These are phyloP conservation scores for Neurospora sp. DNA, from an alignment of 495 filamentous ascomycete species.

Conservation along the genomic window DNA sequence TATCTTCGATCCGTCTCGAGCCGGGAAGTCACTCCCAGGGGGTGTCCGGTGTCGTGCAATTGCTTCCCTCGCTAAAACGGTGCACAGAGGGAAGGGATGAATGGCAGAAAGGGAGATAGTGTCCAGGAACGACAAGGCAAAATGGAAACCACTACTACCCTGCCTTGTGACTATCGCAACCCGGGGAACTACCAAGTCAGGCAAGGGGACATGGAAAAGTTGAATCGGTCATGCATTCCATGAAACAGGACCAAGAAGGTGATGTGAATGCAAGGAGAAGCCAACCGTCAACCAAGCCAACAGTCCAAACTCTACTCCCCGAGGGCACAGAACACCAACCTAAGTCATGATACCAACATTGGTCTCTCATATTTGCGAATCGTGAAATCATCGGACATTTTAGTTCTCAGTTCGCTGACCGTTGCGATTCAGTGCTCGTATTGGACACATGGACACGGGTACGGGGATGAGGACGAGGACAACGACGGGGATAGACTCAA, in stretches of 20 bases:
- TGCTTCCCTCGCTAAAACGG: not conserved
- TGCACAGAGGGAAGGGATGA: not conserved
- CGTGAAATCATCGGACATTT: not conserved
- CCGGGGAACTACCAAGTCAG: not conserved
- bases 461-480: not conserved
- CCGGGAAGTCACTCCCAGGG: not conserved
- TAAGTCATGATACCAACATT: not conserved
- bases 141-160: not conserved
- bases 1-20: not conserved
- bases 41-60: not conserved
- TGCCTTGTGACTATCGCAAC: not conserved
- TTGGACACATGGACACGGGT: not conserved
- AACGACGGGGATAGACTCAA: not conserved
- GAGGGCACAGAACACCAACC: not conserved
- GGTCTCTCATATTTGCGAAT: not conserved
- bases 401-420: not conserved
- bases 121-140: not conserved
- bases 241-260: not conserved
- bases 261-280: not conserved
- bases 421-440: not conserved
- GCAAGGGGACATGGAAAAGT: not conserved
- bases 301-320: not conserved
- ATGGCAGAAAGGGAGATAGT: not conserved
- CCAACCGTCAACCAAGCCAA: not conserved
- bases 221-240: not conserved